These are phyloP conservation scores for Amyloporia xantha DNA, from an alignment of 768 basidiomycete species.

Conservation along the genomic window DNA sequence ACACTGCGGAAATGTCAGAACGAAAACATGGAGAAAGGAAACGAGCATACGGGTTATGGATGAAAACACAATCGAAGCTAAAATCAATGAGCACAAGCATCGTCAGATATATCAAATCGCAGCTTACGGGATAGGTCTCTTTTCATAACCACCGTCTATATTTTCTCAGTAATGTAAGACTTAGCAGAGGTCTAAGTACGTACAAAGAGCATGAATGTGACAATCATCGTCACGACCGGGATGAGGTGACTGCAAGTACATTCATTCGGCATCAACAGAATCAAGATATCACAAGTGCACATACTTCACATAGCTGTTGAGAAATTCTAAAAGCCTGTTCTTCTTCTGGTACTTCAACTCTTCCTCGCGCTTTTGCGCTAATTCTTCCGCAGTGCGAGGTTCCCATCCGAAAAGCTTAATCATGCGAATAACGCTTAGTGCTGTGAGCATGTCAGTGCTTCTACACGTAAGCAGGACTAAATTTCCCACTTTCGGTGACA, in stretches of 20 bases:
- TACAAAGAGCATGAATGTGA: not conserved
- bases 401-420: constrained; percentile 42
- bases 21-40: constrained; percentile 18
- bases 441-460: constrained; percentile 17
- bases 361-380: constrained; percentile 50
- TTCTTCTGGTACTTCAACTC: constrained; percentile 52
- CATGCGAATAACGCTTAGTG: constrained; percentile 32
- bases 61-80: not conserved
- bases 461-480: too few species aligned
- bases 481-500: constrained; percentile 35
- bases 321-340: constrained; percentile 40
- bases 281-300: not conserved
- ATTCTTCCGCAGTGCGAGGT: constrained; percentile 39
- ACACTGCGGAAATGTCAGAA: constrained; percentile 11
- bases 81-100: too few species aligned
- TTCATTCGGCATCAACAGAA: not conserved
- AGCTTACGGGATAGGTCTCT: not conserved
- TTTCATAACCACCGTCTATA: not conserved
- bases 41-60: not conserved
- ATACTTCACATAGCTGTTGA: constrained; percentile 37
- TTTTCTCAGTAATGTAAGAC: not conserved
- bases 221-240: not conserved
- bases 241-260: not conserved
- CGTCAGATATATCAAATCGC: not conserved
- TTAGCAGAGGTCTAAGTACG: not conserved